A percentile compares a stretch with the other conserved stretches of the same genome.
phyloP scores from a whole-genome alignment of 2,329 filamentous ascomycete species.

The Monosporascus sp. region DNA sequence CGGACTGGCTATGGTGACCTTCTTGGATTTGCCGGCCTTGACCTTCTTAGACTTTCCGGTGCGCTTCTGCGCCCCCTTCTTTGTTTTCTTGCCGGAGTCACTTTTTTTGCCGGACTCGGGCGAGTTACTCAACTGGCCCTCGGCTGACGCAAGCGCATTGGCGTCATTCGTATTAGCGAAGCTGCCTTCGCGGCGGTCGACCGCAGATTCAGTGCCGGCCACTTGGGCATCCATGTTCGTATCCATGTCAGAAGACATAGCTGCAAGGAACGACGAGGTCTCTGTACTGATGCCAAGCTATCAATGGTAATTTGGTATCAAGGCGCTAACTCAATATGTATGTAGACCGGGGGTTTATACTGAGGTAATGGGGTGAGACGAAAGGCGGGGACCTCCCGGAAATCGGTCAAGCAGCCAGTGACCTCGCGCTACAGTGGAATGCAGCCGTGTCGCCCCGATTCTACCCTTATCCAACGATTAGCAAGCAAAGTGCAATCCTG shows the following conservation, averaged over 20 bases:
- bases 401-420: neutral
- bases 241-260: conserved; percentile 11
- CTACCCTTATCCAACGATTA: neutral
- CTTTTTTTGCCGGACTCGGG: conserved; percentile 20
- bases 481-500: neutral
- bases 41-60: conserved; percentile 12
- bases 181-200: conserved; percentile 17
- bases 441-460: neutral
- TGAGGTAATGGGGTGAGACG: neutral
- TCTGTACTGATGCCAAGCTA: neutral
- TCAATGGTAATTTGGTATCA: neutral
- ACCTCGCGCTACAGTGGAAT: neutral
- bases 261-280: no score
- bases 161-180: conserved; percentile 8
- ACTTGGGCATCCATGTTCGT: conserved; percentile 18
- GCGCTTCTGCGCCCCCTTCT: conserved; percentile 14
- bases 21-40: conserved; percentile 12
- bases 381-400: neutral
- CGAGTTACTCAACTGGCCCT: conserved; percentile 10
- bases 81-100: conserved; percentile 19
- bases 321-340: neutral
- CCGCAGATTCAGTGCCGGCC: conserved; percentile 7
- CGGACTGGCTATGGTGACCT: conserved; percentile 6
- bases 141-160: conserved; percentile 17
- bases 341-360: neutral